Base-by-base conservation (phyloP, 805 yeast genomes). In the Monosporozyma servazzii region DNA sequence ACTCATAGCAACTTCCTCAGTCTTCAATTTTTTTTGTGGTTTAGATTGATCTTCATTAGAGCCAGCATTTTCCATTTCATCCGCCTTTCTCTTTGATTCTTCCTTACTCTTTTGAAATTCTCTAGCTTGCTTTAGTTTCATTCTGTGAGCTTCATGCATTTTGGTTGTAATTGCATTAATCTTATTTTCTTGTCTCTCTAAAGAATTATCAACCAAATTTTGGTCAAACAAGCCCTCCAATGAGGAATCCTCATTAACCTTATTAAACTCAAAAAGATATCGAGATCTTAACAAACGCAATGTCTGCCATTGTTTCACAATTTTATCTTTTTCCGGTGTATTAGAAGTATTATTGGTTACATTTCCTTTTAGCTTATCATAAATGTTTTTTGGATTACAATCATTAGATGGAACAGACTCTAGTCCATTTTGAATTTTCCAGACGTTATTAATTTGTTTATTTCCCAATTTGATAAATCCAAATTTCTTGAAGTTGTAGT, bases 351-450 rank as follows among this genome's bases (percentile, higher is more conserved):
- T 49, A 18, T 49, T 27, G 51, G 36, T 33, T 54, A 53, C 60
- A 2, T 51, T 51, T n/a, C 51, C 52, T 20, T 51, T 51, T 23
- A 65, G 43, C 6, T 51, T 44, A 3, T 53, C 54, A 42, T 55
- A 64, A 13, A 58, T 18, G 5, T 61, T 61, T 30, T 57, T 47
- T 1, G 73, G 67, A 30, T 58, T 54, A 3, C 43, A 45, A 2
- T 49, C 44, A n/a, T 54, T 49, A n/a, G 56, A 60, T 37, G 52
- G 44, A 33, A 75, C 60, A n/a, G 53, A 42, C 1, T 66, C 66
- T 15, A 75, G 46, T 0, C 79, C 80, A 2, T 74, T 71, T 10
- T 57, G 54, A 5, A 65, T 64, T 47, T 68, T 72, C 78, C 76
- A 74, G 5, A 61, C 60, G 45, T 55, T 61, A 46, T 53, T 66